phyloP scores from a whole-genome alignment of 1,284 basidiomycete species.

The Pterula multifida region DNA sequence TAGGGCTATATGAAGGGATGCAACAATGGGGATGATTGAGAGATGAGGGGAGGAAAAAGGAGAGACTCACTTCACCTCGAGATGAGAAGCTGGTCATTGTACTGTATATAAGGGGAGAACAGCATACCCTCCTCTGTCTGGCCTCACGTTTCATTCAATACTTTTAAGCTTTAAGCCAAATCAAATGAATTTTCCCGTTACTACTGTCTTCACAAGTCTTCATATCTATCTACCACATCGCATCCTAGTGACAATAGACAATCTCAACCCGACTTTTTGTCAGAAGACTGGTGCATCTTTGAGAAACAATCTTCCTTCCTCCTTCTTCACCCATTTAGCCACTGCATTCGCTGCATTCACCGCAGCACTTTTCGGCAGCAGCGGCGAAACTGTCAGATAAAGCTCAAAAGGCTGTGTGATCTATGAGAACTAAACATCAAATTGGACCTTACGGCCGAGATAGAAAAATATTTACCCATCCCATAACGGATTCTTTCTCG shows the following conservation, averaged over 20 bases:
- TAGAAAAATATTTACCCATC: slow-evolving; percentile 51
- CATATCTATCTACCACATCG: too few species aligned
- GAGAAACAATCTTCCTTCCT: slow-evolving; percentile 76
- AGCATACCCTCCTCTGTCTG: too few species aligned
- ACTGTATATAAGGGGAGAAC: too few species aligned
- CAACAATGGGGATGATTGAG: background rate
- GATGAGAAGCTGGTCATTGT: background rate
- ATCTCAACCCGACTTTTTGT: too few species aligned
- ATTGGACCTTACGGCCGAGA: background rate
- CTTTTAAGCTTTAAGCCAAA: too few species aligned
- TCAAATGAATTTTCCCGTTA: too few species aligned
- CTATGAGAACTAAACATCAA: slow-evolving; percentile 27
- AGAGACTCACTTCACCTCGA: background rate
- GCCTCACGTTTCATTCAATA: too few species aligned
- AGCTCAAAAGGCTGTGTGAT: slow-evolving; percentile 90
- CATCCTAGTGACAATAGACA: too few species aligned
- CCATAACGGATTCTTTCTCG: slow-evolving; percentile 79
- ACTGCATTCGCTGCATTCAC: slow-evolving; percentile 84
- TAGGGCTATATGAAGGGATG: slow-evolving; percentile 24
- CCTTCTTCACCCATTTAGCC: slow-evolving; percentile 81
- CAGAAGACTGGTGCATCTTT: slow-evolving; percentile 82
- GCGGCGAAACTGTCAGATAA: slow-evolving; percentile 75
- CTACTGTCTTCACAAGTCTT: too few species aligned
- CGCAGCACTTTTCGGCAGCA: slow-evolving; percentile 75
- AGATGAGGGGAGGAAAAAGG: background rate